phyloP scores from a whole-genome alignment of 164 flowering plant species.

The Chloranthus sessilifolius region DNA sequence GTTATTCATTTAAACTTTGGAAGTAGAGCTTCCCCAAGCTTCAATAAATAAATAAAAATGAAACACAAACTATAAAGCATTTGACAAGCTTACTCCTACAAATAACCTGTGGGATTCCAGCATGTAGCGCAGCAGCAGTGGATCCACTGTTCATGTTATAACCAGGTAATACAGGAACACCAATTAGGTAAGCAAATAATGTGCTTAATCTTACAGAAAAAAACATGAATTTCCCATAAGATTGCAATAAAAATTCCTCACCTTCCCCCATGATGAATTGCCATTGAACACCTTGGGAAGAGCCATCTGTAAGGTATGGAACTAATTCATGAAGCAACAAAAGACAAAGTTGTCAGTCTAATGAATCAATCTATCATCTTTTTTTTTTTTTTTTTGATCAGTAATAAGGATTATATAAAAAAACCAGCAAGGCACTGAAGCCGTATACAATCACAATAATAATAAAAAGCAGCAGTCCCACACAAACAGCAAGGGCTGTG shows the following conservation, averaged over 20 bases:
- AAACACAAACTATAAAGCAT: not conserved
- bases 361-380: no score
- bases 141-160: conserved; percentile 56
- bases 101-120: conserved; percentile 86
- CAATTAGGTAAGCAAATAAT: not conserved
- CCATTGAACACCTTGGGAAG: conserved; percentile 70
- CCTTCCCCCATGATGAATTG: conserved; percentile 97
- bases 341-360: conserved; percentile 2
- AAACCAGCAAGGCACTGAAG: no score
- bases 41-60: not conserved
- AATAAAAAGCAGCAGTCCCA: no score
- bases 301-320: conserved; percentile 78
- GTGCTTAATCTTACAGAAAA: not conserved
- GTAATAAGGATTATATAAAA: no score
- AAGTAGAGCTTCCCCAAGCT: not conserved
- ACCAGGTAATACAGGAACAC: conserved; percentile 4
- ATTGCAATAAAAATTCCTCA: conserved; percentile 16
- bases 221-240: not conserved
- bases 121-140: conserved; percentile 83
- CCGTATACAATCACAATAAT: no score
- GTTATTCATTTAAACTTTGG: not conserved
- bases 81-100: no score
- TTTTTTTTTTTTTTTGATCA: no score
- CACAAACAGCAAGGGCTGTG: no score
- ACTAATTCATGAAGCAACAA: conserved; percentile 31